Evolutionary conservation across 495 filamentous ascomycete genomes (phyloP), one percentile per base, ranked within the genome.

Genomic region (Oidiodendron maius): DNA sequence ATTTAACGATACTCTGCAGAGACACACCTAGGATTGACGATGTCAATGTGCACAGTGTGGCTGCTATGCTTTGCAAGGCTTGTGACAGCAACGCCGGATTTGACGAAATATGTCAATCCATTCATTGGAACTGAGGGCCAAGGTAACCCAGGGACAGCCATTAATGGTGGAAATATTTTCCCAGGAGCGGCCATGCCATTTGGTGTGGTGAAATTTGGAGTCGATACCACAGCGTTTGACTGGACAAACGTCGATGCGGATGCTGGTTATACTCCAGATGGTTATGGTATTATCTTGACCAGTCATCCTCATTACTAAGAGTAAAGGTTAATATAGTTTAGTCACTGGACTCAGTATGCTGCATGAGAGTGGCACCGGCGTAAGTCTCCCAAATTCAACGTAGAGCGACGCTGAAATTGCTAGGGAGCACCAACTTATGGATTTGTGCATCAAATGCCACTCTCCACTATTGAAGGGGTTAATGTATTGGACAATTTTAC

Each of bases 171-270:
- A 10, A 80, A 84, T 68, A 81, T 88, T 11, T 89, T 89, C 46
- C 70, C 83, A 1, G 85, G 85, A 0, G 83, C 83, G 10, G 81
- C 82, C 1, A 55, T 88, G 44, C 84, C 84, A 1, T 89, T 83
- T 59, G 77, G 75, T 71, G 59, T 80, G 64, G 74, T 77, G 45
- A 82, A 82, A 42, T 59, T 79, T n/a, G 78, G 78, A 10, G 74
- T 76, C 3, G 78, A 82, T 53, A 68, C 58, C 40, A 51, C 48
- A 1, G 32, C 26, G 30, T 51, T 39, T 15, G 24, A 48, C 34
- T 48, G 45, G 45, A 48, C 45, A n/a, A 79, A 26, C 8, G 38
- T 49, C 11, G 46, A 32, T 23, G 40, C 46, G 3, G 46, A 48
- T 52, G 71, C 73, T 11, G 78, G 77, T 1, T 80, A 79, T 53